Evolutionary conservation across 495 filamentous ascomycete species (phyloP).

Genomic region (Darksidea phi): DNA sequence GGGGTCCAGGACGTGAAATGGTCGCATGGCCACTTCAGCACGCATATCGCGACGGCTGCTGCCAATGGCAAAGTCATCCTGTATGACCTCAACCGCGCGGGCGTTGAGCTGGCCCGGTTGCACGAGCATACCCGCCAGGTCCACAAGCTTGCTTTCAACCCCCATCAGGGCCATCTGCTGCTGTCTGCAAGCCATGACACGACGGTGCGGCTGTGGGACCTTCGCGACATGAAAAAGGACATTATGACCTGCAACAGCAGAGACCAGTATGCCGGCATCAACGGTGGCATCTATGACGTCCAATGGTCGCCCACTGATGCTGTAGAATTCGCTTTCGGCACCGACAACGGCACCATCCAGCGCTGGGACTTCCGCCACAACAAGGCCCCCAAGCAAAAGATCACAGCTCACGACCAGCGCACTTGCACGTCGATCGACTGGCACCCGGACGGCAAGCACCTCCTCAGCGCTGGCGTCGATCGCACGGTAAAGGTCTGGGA

Average conservation of each 20-base stretch:
- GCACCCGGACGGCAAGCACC: conserved; percentile 91
- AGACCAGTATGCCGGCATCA: conserved; percentile 60
- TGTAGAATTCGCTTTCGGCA: conserved; percentile 82
- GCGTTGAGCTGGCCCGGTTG: conserved; percentile 71
- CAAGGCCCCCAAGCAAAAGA: conserved; percentile 62
- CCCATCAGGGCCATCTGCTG: conserved; percentile 70
- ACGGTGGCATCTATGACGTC: conserved; percentile 80
- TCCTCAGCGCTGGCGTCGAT: conserved; percentile 81
- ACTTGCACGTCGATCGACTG: conserved; percentile 83
- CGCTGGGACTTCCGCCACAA: conserved; percentile 66
- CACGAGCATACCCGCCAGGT: conserved; percentile 91
- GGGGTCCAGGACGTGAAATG: conserved; percentile 83
- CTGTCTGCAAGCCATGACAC: conserved; percentile 92
- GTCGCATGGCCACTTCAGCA: conserved; percentile 64
- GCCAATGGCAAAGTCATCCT: conserved; percentile 82
- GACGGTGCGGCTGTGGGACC: conserved; percentile 78
- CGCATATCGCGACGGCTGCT: conserved; percentile 77
- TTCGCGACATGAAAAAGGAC: conserved; percentile 56
- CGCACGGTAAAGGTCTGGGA: conserved; percentile 90
- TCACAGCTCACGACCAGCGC: conserved; percentile 75
- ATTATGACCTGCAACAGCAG: conserved; percentile 53
- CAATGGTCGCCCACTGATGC: conserved; percentile 86
- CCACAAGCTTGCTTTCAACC: conserved; percentile 87
- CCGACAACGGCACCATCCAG: conserved; percentile 78
- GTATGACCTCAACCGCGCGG: conserved; percentile 75